A percentile compares a stretch with the other conserved stretches of the same genome.
phyloP scores from a whole-genome alignment of 208 protist species.

The Trypanosomatidae sp. region DNA sequence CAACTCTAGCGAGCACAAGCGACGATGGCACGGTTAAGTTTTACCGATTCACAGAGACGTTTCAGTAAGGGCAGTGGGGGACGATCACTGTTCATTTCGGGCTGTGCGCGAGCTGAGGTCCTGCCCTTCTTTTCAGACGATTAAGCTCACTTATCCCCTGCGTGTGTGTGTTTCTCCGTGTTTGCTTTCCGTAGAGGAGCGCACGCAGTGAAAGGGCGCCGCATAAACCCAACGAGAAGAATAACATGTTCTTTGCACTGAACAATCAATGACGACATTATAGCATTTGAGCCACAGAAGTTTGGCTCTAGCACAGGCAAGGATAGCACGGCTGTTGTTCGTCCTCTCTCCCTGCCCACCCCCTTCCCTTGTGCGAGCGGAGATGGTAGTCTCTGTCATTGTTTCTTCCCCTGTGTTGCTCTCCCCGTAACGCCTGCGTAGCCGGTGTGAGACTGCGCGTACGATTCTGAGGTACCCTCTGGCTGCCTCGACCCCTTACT shows the following conservation, averaged over 20 bases:
- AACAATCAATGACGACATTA: neutral
- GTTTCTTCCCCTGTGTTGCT: neutral
- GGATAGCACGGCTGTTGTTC: neutral
- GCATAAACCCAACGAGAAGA: neutral
- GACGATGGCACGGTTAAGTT: conserved; percentile 78
- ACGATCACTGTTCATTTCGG: neutral
- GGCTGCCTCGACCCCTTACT: neutral
- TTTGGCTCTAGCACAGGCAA: neutral
- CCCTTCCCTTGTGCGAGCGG: neutral
- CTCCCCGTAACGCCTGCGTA: neutral
- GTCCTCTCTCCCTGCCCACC: neutral
- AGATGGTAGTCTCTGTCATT: neutral
- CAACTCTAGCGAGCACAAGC: conserved; percentile 48
- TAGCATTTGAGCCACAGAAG: neutral
- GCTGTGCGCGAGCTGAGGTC: neutral
- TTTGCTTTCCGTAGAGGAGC: neutral
- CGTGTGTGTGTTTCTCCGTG: neutral
- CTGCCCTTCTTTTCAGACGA: neutral
- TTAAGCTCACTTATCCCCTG: conserved; percentile 1
- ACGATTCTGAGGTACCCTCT: neutral
- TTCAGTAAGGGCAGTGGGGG: neutral
- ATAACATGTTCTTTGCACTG: neutral
- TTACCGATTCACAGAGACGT: conserved; percentile 33
- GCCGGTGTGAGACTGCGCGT: neutral
- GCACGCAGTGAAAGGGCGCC: neutral